Evolutionary conservation across 352 stramenopile species (phyloP).

Genomic region (Phytophthora ohioensis): DNA sequence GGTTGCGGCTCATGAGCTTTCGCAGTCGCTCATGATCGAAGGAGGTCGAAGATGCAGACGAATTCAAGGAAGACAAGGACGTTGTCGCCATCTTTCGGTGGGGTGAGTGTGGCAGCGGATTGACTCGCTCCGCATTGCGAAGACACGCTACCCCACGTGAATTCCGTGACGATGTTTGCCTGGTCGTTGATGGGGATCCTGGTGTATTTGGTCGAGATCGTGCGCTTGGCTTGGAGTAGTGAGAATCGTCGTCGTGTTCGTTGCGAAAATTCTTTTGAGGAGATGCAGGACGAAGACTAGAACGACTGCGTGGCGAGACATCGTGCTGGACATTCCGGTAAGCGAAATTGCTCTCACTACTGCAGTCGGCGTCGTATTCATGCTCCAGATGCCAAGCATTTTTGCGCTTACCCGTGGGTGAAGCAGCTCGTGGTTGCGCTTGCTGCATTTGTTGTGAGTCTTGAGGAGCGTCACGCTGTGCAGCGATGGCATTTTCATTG

Average conservation of each 20-base stretch:
- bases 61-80: slow-evolving; percentile 42
- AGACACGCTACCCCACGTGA: slow-evolving; percentile 12
- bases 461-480: slow-evolving; percentile 31
- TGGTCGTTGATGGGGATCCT: slow-evolving; percentile 21
- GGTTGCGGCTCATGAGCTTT: slow-evolving; percentile 80
- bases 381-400: slow-evolving; percentile 25
- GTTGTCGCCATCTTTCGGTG: slow-evolving; percentile 46
- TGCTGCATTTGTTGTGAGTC: slow-evolving; percentile 9
- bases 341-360: slow-evolving; percentile 20
- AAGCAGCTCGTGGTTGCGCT: slow-evolving; percentile 9
- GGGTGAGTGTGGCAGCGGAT: slow-evolving; percentile 15
- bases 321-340: slow-evolving; percentile 10
- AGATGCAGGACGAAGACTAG: slow-evolving; percentile 7
- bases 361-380: slow-evolving; percentile 20
- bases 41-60: slow-evolving; percentile 38
- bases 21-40: slow-evolving; percentile 75
- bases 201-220: slow-evolving; percentile 6
- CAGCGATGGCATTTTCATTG: slow-evolving; percentile 60
- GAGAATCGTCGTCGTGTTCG: slow-evolving; percentile 19
- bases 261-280: not conserved
- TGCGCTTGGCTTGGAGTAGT: slow-evolving; percentile 11
- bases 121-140: slow-evolving; percentile 12
- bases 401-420: slow-evolving; percentile 10
- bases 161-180: slow-evolving; percentile 12
- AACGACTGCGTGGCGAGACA: slow-evolving; percentile 1